Percentiles rank a stretch among this genome's conserved stretches.
Conservation (phyloP, 257 asterid species). For the Jaltomata sinuosa region DNA sequence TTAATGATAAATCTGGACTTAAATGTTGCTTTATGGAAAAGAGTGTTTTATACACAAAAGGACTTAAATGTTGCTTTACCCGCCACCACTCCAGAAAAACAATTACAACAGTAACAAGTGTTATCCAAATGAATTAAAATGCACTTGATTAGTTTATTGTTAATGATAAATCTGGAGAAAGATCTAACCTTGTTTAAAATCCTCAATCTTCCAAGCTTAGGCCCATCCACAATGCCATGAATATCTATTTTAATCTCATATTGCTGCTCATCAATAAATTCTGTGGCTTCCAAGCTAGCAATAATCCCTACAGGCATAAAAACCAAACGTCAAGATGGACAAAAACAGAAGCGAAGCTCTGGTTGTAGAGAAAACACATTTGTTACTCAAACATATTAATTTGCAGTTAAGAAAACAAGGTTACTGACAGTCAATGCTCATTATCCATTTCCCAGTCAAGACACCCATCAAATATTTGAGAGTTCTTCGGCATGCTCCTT, state of each 20-base stretch:
- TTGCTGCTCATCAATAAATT: constrained; percentile 50
- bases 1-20: no score
- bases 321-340: not conserved
- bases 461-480: constrained; percentile 85
- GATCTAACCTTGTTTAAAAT: constrained; percentile 48
- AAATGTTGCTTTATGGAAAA: no score
- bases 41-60: not conserved
- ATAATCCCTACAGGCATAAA: constrained; percentile 49
- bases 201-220: constrained; percentile 77
- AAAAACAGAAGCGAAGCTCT: not conserved
- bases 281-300: constrained; percentile 63
- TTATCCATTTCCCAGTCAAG: constrained; percentile 90
- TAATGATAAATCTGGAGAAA: not conserved
- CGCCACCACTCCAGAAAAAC: not conserved
- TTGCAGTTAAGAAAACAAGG: not conserved
- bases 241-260: constrained; percentile 71
- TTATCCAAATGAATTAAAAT: not conserved
- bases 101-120: not conserved
- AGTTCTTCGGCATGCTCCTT: constrained; percentile 83
- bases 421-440: constrained; percentile 63
- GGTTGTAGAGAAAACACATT: not conserved
- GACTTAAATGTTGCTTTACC: not conserved
- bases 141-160: not conserved
- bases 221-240: constrained; percentile 75
- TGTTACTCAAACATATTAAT: not conserved